Percentiles rank a stretch among this genome's conserved stretches.
Evolutionary conservation across 2,329 filamentous ascomycete genomes (phyloP).

Genomic region (Ophiostoma pallidulum): DNA sequence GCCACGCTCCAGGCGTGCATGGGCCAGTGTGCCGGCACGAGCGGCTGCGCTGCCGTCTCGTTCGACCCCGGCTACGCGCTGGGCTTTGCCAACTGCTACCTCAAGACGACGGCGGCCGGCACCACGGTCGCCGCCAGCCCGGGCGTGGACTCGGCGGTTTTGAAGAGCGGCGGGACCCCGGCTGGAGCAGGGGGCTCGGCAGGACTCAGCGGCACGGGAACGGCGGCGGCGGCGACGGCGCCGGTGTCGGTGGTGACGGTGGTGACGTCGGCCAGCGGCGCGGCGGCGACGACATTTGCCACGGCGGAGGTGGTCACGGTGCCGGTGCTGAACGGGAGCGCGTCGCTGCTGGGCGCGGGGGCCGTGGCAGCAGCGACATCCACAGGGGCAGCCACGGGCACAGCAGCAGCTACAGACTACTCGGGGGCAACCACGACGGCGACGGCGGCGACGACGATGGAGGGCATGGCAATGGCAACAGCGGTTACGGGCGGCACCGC

Average conservation of each 20-base stretch:
- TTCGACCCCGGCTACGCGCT: slow-evolving; percentile 20
- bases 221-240: no score
- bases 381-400: no score
- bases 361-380: no score
- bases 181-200: no score
- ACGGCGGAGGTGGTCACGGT: slow-evolving; percentile 16
- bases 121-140: slow-evolving; percentile 2
- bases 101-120: slow-evolving; percentile 17
- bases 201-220: no score
- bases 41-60: slow-evolving; percentile 21
- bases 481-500: no score
- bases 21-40: slow-evolving; percentile 19
- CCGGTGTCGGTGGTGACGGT: slow-evolving; percentile 8
- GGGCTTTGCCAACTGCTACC: slow-evolving; percentile 26
- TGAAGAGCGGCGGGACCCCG: slow-evolving; percentile 7
- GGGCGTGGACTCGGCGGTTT: slow-evolving; percentile 11
- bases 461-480: no score
- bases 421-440: no score
- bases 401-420: no score
- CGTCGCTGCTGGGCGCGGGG: no score
- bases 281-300: not conserved
- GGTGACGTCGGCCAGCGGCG: slow-evolving; percentile 4
- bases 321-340: no score
- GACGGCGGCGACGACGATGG: no score
- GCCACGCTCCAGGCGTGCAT: slow-evolving; percentile 23